Conservation (phyloP, 805 yeast genomes). For the Jamesozyma piceae region DNA sequence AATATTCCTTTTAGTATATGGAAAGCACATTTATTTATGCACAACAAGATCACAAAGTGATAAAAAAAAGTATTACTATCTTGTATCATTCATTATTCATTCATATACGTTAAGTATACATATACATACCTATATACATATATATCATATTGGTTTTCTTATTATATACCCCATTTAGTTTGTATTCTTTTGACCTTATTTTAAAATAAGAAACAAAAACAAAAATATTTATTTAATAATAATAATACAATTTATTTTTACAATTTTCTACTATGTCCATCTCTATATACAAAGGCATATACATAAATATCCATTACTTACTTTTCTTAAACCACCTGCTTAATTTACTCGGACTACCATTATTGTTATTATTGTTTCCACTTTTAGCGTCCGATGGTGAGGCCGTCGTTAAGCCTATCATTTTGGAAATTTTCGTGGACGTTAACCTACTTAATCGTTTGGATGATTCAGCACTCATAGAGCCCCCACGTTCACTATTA, state of each 20-base stretch:
- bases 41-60: no score
- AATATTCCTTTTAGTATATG: no score
- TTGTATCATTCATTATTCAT: no score
- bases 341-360: constrained; percentile 4
- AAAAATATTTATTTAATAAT: no score
- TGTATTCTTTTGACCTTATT: no score
- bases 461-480: background rate
- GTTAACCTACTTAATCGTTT: background rate
- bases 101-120: no score
- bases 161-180: no score
- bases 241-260: background rate
- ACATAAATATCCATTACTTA: background rate
- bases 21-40: no score
- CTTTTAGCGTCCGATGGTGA: background rate
- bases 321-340: constrained; percentile 6
- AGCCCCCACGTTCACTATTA: background rate
- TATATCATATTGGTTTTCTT: no score
- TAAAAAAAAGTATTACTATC: no score
- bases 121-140: no score
- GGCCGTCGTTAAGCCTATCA: background rate
- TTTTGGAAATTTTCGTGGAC: background rate
- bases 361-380: background rate
- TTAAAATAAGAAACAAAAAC: no score
- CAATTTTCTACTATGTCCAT: background rate
- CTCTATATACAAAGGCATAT: background rate